A percentile compares a stretch with the other conserved stretches of the same genome.
These are phyloP conservation scores for Tulasnella sp. DNA, from an alignment of 768 basidiomycete genomes.

Conservation along the genomic window DNA sequence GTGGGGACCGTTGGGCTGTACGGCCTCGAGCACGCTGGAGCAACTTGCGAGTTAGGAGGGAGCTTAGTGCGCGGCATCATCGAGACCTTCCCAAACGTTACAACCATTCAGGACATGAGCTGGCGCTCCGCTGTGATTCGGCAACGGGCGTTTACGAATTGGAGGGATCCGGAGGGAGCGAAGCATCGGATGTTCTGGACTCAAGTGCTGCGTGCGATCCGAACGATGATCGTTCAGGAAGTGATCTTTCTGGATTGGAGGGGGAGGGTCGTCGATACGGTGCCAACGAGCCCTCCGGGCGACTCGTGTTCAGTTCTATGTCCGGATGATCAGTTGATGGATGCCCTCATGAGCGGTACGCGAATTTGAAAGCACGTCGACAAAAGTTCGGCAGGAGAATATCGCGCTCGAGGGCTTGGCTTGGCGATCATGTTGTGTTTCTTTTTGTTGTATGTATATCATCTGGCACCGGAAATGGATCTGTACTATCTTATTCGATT, in stretches of 20 bases:
- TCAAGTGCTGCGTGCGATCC: background rate
- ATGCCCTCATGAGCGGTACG: background rate
- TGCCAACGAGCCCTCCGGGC: background rate
- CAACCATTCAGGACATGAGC: background rate
- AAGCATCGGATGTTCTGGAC: background rate
- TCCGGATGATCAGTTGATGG: background rate
- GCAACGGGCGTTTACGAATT: background rate
- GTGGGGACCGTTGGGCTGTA: background rate
- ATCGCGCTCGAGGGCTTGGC: too few relatives aligned
- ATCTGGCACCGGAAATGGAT: too few relatives aligned
- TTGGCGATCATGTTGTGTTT: too few relatives aligned
- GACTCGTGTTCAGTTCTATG: too few relatives aligned
- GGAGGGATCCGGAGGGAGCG: background rate
- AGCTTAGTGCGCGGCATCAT: background rate
- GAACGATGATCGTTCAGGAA: background rate
- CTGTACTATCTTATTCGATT: too few relatives aligned
- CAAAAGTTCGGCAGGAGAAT: too few relatives aligned
- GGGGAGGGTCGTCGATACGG: background rate
- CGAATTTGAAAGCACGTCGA: background rate
- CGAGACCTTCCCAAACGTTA: background rate
- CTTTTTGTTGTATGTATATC: too few relatives aligned
- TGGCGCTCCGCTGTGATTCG: background rate
- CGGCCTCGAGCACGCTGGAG: background rate
- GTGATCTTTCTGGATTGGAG: background rate
- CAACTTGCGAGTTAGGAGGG: background rate